These are phyloP conservation scores for Tricholoma bakamatsutake DNA, from an alignment of 768 basidiomycete genomes.

Conservation along the genomic window DNA sequence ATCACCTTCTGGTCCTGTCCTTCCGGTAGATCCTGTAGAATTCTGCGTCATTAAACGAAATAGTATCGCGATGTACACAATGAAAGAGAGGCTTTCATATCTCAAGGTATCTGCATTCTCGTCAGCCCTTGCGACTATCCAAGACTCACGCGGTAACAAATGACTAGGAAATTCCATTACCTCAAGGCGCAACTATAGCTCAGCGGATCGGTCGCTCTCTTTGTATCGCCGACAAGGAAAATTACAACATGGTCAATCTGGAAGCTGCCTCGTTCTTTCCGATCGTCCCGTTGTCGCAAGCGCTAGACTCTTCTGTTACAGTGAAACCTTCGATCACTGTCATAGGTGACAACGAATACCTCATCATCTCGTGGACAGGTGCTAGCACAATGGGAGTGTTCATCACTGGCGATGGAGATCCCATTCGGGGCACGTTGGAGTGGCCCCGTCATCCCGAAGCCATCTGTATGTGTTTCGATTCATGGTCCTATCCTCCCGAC, in stretches of 20 bases:
- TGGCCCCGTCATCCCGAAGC: constrained; percentile 78
- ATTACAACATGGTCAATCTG: constrained; percentile 79
- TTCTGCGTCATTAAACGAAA: constrained; percentile 70
- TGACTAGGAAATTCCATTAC: constrained; percentile 65
- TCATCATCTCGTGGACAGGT: constrained; percentile 84
- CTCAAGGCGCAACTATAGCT: constrained; percentile 50
- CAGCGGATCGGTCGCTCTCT: constrained; percentile 56
- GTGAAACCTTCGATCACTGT: constrained; percentile 69
- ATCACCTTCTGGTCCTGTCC: constrained; percentile 29
- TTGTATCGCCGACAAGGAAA: constrained; percentile 67
- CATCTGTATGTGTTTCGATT: constrained; percentile 49
- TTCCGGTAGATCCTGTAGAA: constrained; percentile 48
- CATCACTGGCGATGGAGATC: constrained; percentile 78
- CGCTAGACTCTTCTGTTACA: constrained; percentile 31
- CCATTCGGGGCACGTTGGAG: constrained; percentile 82
- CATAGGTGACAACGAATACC: constrained; percentile 73
- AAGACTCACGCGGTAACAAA: neutral
- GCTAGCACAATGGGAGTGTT: constrained; percentile 80
- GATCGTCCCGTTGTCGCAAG: constrained; percentile 77
- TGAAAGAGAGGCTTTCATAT: constrained; percentile 61
- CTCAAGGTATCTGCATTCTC: constrained; percentile 38
- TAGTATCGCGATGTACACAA: constrained; percentile 54
- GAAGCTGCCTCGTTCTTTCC: constrained; percentile 63
- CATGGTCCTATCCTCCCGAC: neutral
- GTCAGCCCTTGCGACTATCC: neutral